These are phyloP conservation scores for Atalantia buxifolia DNA, from an alignment of 345 rosid genomes.

Conservation along the genomic window DNA sequence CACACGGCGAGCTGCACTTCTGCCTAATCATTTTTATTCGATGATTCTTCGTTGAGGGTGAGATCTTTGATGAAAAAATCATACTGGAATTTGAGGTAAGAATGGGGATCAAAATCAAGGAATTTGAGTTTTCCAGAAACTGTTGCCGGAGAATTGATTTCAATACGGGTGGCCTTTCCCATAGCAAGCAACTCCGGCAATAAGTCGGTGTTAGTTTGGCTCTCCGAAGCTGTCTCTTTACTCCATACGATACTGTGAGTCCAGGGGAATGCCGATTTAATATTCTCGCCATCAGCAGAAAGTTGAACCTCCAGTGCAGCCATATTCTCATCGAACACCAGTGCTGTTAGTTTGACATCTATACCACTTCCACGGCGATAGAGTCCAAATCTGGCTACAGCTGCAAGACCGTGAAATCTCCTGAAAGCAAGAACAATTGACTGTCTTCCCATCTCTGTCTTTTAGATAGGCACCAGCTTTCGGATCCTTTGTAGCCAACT, in stretches of 20 bases:
- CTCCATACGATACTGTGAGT: background rate
- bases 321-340: background rate
- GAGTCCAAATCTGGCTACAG: background rate
- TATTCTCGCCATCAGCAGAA: background rate
- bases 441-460: background rate
- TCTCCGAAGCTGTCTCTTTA: too few relatives aligned
- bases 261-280: background rate
- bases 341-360: background rate
- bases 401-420: background rate
- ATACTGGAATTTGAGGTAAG: too few relatives aligned
- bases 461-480: background rate
- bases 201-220: too few relatives aligned
- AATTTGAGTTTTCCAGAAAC: too few relatives aligned
- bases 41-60: too few relatives aligned
- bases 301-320: background rate
- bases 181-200: too few relatives aligned
- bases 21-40: too few relatives aligned
- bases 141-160: too few relatives aligned
- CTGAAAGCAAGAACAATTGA: background rate
- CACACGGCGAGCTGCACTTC: too few relatives aligned
- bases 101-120: too few relatives aligned
- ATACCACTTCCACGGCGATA: background rate
- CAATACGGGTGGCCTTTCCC: too few relatives aligned
- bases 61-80: too few relatives aligned
- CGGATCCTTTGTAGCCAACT: background rate